Evolutionary conservation across 257 asterid genomes (phyloP).

Genomic region (Ocimum tenuiflorum): DNA sequence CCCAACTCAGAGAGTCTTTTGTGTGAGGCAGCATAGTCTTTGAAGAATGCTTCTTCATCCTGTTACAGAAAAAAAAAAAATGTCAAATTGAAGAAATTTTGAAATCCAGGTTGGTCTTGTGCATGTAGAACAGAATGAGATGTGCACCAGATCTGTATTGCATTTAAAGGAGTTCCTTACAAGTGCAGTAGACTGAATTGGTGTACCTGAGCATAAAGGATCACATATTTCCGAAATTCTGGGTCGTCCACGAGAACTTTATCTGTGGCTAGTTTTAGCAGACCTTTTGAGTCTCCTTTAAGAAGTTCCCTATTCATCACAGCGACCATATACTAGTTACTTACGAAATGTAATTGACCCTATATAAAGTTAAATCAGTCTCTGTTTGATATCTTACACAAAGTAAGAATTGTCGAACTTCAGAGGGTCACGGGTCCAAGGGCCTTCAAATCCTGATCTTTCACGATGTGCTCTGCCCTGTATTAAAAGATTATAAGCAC

Average conservation of each 20-base stretch:
- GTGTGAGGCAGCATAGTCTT: conserved; percentile 75
- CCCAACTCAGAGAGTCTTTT: conserved; percentile 90
- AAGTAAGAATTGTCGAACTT: conserved; percentile 83
- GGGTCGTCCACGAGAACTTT: conserved; percentile 65
- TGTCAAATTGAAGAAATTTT: neutral
- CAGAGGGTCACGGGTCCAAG: conserved; percentile 80
- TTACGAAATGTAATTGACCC: neutral
- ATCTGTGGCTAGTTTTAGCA: conserved; percentile 76
- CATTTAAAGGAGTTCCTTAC: no score
- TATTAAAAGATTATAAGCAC: neutral
- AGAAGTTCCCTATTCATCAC: conserved; percentile 55
- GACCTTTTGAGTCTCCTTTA: conserved; percentile 56
- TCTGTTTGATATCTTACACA: conserved; percentile 39
- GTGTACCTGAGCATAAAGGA: conserved; percentile 61
- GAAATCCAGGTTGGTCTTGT: neutral
- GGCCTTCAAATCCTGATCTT: conserved; percentile 85
- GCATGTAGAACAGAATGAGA: neutral
- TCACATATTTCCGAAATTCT: conserved; percentile 40
- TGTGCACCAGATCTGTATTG: no score
- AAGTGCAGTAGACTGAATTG: neutral
- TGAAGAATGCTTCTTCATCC: conserved; percentile 88
- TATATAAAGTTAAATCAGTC: neutral
- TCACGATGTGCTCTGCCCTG: conserved; percentile 86
- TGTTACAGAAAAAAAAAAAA: conserved; percentile 3
- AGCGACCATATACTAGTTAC: neutral